Base-by-base conservation (phyloP, 2,329 filamentous ascomycete species). In the Colletotrichum eremochloae region DNA sequence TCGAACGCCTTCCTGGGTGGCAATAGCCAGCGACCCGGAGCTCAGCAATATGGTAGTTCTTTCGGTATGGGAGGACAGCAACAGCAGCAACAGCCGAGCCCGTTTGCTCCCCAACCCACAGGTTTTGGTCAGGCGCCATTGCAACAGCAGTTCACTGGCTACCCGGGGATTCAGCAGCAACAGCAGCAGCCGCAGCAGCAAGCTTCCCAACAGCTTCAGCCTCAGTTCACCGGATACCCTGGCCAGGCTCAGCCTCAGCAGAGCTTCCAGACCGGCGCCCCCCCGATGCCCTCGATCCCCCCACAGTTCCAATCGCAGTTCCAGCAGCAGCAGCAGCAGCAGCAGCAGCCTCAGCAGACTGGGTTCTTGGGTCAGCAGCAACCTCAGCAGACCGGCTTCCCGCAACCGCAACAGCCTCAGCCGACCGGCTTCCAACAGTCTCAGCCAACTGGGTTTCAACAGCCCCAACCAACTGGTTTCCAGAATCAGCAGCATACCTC, bases 1-100 rank as follows among this genome's bases (percentile, higher is more conserved):
- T 93, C 94, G 76, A 97, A 93, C 86, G 92, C 93, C 75, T 98
- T 92, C 83, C 85, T 97, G 79, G 94, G 94, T 83, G 93, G 91
- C 84, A 94, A 92, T 80, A 92, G 88, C 86, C 90, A 92, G 81
- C 93, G 91, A 73, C 93, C 93, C 62, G 90, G 90, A 66, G 89
- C 89, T 75, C 90, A 88, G 79, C 90, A 89, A 76, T 89, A 86
- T 84, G 86, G 86, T 76, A 82, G 84, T 79, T 84, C 86, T 74
- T 87, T 88, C 79, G 81, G 81, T 48, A 78, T 82, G 75, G 82
- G 80, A n/a, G 83, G 82, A 71, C 84, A 84, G 74, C 84, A 88
- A 68, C 82, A 80, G 75, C 84, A 81, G 75, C 87, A 88, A 77
- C 88, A 89, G 76, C 86, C 84, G 63, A 82, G 84, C 73, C 84